These are phyloP conservation scores for Suhomyces kunorum DNA, from an alignment of 1,139 yeast species.

Conservation along the genomic window DNA sequence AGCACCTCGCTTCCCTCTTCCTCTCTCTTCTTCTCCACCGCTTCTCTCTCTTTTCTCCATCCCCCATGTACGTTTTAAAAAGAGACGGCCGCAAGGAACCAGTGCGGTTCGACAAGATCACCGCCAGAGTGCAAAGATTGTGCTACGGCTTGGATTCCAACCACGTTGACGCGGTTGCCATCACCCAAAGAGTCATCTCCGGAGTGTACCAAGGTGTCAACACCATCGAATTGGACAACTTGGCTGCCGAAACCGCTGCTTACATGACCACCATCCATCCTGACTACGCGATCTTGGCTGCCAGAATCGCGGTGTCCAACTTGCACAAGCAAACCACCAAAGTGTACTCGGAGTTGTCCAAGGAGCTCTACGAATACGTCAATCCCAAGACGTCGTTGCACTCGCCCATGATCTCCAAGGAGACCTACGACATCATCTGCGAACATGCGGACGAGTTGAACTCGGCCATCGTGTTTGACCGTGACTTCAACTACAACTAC, in stretches of 20 bases:
- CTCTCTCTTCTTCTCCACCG: neutral
- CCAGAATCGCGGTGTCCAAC: conserved; percentile 89
- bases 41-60: conserved; percentile 2
- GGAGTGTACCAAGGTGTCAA: conserved; percentile 97
- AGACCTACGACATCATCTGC: conserved; percentile 63
- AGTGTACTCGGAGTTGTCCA: conserved; percentile 78
- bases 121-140: conserved; percentile 52
- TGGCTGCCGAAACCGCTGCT: conserved; percentile 97
- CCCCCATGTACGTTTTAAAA: conserved; percentile 51
- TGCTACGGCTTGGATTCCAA: conserved; percentile 83
- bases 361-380: conserved; percentile 63
- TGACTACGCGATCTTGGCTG: conserved; percentile 92
- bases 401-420: conserved; percentile 81
- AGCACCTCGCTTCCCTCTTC: conserved; percentile 1
- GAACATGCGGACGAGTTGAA: conserved; percentile 70
- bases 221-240: conserved; percentile 86
- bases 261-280: conserved; percentile 97
- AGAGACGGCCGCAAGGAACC: conserved; percentile 85
- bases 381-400: conserved; percentile 72
- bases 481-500: conserved; percentile 80
- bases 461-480: conserved; percentile 75
- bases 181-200: conserved; percentile 83
- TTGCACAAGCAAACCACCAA: conserved; percentile 92
- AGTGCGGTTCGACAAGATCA: conserved; percentile 51
- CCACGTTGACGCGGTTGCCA: conserved; percentile 85